phyloP scores from a whole-genome alignment of 179 eudicot genomes.

The Dionaea muscipula region DNA sequence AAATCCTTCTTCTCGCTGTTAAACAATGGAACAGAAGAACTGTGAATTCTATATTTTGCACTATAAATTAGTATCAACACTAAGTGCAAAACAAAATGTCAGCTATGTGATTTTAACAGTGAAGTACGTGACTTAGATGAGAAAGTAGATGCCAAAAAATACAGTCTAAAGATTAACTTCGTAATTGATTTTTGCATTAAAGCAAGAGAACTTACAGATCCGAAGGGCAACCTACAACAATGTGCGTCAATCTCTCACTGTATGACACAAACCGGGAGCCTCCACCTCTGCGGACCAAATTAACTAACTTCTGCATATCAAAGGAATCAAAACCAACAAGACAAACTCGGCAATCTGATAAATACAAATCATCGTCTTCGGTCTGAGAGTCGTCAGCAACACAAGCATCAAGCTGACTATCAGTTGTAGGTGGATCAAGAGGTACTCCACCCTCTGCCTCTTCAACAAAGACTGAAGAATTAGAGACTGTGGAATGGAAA shows the following conservation, averaged over 20 bases:
- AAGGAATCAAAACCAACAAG: constrained; percentile 70
- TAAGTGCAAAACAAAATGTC: too few species aligned
- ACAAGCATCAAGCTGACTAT: constrained; percentile 34
- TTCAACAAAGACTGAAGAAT: constrained; percentile 24
- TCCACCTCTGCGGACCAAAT: constrained; percentile 84
- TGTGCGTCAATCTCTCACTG: constrained; percentile 76
- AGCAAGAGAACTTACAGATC: constrained; percentile 48
- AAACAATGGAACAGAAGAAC: constrained; percentile 9
- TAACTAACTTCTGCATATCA: constrained; percentile 65
- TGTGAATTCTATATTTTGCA: background rate
- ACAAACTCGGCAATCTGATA: constrained; percentile 75
- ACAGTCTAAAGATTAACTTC: background rate
- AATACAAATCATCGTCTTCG: constrained; percentile 76
- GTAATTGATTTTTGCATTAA: background rate
- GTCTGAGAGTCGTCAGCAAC: constrained; percentile 83
- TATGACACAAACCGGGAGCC: constrained; percentile 89
- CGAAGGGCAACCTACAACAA: constrained; percentile 79
- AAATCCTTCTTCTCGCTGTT: constrained; percentile 71
- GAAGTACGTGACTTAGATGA: background rate
- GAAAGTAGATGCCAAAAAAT: background rate
- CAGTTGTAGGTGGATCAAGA: constrained; percentile 23
- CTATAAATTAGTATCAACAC: background rate
- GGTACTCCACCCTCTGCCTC: constrained; percentile 27
- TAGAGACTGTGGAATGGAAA: constrained; percentile 25
- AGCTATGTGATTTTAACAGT: too few species aligned